Conservation (phyloP, 2,329 filamentous ascomycete species). For the Microcyclospora pomicola region DNA sequence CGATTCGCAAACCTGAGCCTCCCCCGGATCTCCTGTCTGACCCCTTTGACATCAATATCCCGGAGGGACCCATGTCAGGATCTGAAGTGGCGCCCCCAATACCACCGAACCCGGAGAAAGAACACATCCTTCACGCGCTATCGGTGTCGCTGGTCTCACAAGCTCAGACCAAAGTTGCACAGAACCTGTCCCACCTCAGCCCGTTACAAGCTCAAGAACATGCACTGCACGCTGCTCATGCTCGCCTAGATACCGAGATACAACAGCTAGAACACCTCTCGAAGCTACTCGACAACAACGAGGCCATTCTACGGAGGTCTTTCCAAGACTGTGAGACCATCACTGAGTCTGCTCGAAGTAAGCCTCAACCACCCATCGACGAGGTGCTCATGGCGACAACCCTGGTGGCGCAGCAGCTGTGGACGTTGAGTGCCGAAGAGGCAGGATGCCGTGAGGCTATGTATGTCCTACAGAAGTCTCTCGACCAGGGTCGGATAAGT, state of each 20-base stretch:
- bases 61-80: constrained; percentile 15
- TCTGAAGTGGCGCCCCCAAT: constrained; percentile 55
- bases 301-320: constrained; percentile 60
- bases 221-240: constrained; percentile 58
- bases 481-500: constrained; percentile 58
- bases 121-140: constrained; percentile 66
- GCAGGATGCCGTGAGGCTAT: constrained; percentile 73
- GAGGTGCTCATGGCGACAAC: constrained; percentile 88
- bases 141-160: constrained; percentile 55
- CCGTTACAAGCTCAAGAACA: constrained; percentile 65
- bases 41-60: constrained; percentile 43
- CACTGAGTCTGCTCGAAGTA: constrained; percentile 56
- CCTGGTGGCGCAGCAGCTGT: constrained; percentile 84
- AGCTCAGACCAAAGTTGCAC: constrained; percentile 52
- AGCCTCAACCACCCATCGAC: constrained; percentile 65
- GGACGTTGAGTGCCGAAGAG: constrained; percentile 79
- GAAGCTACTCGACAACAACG: constrained; percentile 59
- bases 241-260: constrained; percentile 60
- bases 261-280: constrained; percentile 57
- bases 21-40: constrained; percentile 47
- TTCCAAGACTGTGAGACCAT: constrained; percentile 66
- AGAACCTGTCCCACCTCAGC: constrained; percentile 60
- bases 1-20: constrained; percentile 23
- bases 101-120: constrained; percentile 90
- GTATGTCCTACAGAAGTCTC: constrained; percentile 62